Evolutionary conservation across 805 yeast genomes (phyloP), one percentile per base, ranked within the genome.

Genomic region (Hanseniaspora guilliermondii): DNA sequence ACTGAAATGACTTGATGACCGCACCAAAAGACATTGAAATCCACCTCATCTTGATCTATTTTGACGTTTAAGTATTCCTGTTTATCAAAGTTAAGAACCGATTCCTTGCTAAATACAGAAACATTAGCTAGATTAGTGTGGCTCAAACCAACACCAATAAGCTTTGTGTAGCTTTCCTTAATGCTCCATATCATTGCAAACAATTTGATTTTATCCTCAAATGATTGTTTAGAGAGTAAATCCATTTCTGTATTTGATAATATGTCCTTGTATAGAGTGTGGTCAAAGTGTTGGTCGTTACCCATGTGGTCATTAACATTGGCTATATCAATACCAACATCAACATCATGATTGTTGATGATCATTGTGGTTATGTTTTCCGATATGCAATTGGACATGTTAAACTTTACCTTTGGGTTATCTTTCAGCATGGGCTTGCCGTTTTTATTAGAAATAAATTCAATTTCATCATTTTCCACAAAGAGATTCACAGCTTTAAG

Each of bases 81-180:
- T 30, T 44, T 14, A 17, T 42, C 6, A 4, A 42, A n/a, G 30
- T 36, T 19, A 36, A 32, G 6, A 21, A 2, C 8, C 11, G 7
- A 2, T 5, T 24, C 37, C 4, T 42, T 16, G 14, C 25, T 16
- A 27, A 50, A 36, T 3, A 50, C 48, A 16, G 46, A 11, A 2
- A 50, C 25, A 4, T 17, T 36, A 2, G 37, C 24, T 5, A 50
- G 17, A 30, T 25, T 17, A 11, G 27, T 36, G 30, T 42, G 24
- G 5, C 36, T 70, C 14, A 79, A 64, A 0, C 95, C 94, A 17
- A 73, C 66, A 0, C 94, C 95, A 2, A 75, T 60, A 38, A 73
- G 76, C 61, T 86, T 86, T 6, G 85, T 75, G 61, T 78, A 83
- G 21, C 87, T 79, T 63, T 86, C 95, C 62, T 86, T 86, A 53